These are phyloP conservation scores for Pseudogymnoascus sp. DNA, from an alignment of 2,329 filamentous ascomycete species.

Conservation along the genomic window DNA sequence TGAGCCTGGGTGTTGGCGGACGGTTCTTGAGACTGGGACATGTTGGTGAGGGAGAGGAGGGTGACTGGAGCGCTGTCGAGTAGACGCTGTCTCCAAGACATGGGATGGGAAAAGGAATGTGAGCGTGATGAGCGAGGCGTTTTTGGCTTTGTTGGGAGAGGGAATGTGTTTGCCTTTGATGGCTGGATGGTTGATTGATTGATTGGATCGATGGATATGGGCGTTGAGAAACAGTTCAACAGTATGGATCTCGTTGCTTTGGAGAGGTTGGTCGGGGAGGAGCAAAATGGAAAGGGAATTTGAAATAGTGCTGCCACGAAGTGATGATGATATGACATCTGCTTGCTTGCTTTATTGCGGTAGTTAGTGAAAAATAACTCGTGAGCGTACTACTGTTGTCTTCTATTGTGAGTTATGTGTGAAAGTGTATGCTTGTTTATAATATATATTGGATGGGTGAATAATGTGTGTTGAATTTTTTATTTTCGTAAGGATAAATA, in stretches of 20 bases:
- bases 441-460: neutral
- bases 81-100: neutral
- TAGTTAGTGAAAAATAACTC: neutral
- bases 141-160: neutral
- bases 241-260: neutral
- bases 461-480: too few species aligned
- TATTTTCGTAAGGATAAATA: too few species aligned
- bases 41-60: neutral
- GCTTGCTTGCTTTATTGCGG: neutral
- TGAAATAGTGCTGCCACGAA: neutral
- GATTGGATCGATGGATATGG: neutral
- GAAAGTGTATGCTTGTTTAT: neutral
- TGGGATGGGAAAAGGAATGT: neutral
- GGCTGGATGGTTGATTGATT: neutral
- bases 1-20: neutral
- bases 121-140: neutral
- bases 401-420: neutral
- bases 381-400: neutral
- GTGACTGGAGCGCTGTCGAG: neutral
- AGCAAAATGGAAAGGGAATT: neutral
- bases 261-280: neutral
- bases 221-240: neutral
- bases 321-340: neutral
- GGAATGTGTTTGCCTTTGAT: neutral
- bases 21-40: neutral